Percentiles rank a stretch among this genome's conserved stretches.
These are phyloP conservation scores for Purshia tridentata DNA, from an alignment of 306 rosid species.

Conservation along the genomic window DNA sequence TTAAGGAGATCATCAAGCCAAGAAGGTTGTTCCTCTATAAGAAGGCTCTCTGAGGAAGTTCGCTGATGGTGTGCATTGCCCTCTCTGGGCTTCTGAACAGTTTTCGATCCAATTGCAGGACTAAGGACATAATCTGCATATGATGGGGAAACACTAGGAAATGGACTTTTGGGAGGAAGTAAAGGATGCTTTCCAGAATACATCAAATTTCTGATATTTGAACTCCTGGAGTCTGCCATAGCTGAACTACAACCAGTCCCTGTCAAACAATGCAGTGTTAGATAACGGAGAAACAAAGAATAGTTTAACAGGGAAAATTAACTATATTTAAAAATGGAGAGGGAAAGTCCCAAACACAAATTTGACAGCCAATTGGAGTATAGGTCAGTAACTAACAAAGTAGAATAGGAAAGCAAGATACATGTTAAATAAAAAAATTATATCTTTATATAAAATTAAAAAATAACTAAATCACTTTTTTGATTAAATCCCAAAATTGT, in stretches of 20 bases:
- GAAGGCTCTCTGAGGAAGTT: slow-evolving; percentile 87
- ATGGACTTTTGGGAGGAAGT: slow-evolving; percentile 98
- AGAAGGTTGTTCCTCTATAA: slow-evolving; percentile 94
- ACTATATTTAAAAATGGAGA: background rate
- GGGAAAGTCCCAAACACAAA: slow-evolving; percentile 9
- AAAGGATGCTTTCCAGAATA: slow-evolving; percentile 80
- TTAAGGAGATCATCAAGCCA: slow-evolving; percentile 99
- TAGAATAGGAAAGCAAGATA: slow-evolving; percentile 4
- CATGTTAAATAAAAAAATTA: background rate
- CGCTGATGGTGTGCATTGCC: slow-evolving; percentile 81
- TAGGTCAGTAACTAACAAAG: background rate
- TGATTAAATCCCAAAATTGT: background rate
- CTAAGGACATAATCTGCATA: slow-evolving; percentile 70
- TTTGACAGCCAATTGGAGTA: background rate
- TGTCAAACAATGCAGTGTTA: slow-evolving; percentile 28
- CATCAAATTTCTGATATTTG: slow-evolving; percentile 69
- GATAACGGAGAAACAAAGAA: background rate
- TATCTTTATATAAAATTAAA: too few relatives aligned
- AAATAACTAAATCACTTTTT: background rate
- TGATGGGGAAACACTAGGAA: slow-evolving; percentile 78
- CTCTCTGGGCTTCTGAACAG: slow-evolving; percentile 66
- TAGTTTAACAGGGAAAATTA: background rate
- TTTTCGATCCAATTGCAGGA: slow-evolving; percentile 58
- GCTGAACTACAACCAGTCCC: slow-evolving; percentile 37
- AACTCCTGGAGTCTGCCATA: slow-evolving; percentile 89